phyloP scores from a whole-genome alignment of 2,329 filamentous ascomycete species.

The Penicillium vulpinum region DNA sequence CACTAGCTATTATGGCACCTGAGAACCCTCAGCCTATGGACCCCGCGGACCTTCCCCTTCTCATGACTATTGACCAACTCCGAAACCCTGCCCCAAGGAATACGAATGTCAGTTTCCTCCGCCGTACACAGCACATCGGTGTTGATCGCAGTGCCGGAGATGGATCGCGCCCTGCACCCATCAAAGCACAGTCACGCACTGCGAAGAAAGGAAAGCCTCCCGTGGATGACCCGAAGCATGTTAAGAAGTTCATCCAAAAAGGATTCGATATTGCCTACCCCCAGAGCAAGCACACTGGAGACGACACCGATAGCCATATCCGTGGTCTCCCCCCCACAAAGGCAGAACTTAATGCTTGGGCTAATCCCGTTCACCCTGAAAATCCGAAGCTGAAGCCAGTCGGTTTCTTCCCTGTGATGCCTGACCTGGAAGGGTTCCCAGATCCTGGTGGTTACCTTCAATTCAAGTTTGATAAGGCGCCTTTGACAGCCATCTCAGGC shows the following conservation, averaged over 20 bases:
- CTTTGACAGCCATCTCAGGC: slow-evolving; percentile 49
- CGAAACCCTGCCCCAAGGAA: slow-evolving; percentile 79
- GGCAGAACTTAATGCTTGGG: slow-evolving; percentile 60
- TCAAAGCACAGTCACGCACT: slow-evolving; percentile 27
- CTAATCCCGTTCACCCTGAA: slow-evolving; percentile 59
- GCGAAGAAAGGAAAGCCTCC: slow-evolving; percentile 37
- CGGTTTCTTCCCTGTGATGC: slow-evolving; percentile 61
- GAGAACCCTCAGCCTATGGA: slow-evolving; percentile 71
- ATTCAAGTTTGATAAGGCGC: slow-evolving; percentile 63
- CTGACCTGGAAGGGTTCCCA: slow-evolving; percentile 61
- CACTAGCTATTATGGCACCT: slow-evolving; percentile 75
- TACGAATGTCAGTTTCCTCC: slow-evolving; percentile 85
- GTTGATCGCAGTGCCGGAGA: slow-evolving; percentile 39
- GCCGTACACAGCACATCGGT: slow-evolving; percentile 88
- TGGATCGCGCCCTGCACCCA: slow-evolving; percentile 29
- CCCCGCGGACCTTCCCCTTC: slow-evolving; percentile 78
- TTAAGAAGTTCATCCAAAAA: slow-evolving; percentile 62
- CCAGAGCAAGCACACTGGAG: slow-evolving; percentile 58
- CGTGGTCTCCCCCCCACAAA: slow-evolving; percentile 55
- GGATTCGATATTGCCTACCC: slow-evolving; percentile 67
- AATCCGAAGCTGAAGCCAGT: slow-evolving; percentile 59
- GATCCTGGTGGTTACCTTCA: slow-evolving; percentile 60
- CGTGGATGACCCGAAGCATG: slow-evolving; percentile 60
- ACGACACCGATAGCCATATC: slow-evolving; percentile 54
- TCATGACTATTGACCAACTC: slow-evolving; percentile 79